Base-by-base conservation (phyloP, 345 rosid species). In the Garcia nutans region DNA sequence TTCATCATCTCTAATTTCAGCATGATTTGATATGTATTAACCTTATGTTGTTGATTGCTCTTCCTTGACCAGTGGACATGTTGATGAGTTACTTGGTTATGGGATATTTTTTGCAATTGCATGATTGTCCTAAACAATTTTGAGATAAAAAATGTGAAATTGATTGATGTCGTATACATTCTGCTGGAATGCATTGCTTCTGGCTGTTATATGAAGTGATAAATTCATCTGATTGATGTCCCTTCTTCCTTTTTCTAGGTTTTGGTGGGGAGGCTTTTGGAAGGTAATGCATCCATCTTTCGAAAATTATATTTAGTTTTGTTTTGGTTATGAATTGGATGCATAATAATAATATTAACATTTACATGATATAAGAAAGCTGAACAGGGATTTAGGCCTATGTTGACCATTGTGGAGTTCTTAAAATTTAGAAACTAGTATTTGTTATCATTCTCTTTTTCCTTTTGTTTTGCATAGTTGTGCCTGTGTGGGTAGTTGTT, bases 231-330 rank as follows among this genome's bases (percentile, higher is more conserved):
- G 15, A 84, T 60, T 73, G 23, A 70, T 77, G 74, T 72, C 24
- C 31, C 33, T 54, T 61, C 31, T 68, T 67, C 49, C 44, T 68
- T 78, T 84, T 78, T 85, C 72, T 84, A 96, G 99, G 94, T 96
- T 96, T 84, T 93, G 94, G 98, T 90, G 85, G 89, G 99, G 98
- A 84, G 99, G 99, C 80, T 91, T 93, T 68, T 96, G 98, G 98
- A 96, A 96, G 99, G 99, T 93, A 89, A 62, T 57, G 59, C 47
- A 45, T 79, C 84, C 55, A 63, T 71, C 24, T 74, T 54, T 70
- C 45, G 72, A 52, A 37, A 55, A 44, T 56, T 63, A 56, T 57
- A 42, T 72, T 67, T 23, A 42, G 22, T 19, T 24, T 20, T 65
- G 62, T n/a, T 55, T 73, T 54, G 15, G 11, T 70, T 52, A 17